Percentiles rank a stretch among this genome's conserved stretches.
Conservation (phyloP, 139 green algal genomes). For the Chlorella sp. region DNA sequence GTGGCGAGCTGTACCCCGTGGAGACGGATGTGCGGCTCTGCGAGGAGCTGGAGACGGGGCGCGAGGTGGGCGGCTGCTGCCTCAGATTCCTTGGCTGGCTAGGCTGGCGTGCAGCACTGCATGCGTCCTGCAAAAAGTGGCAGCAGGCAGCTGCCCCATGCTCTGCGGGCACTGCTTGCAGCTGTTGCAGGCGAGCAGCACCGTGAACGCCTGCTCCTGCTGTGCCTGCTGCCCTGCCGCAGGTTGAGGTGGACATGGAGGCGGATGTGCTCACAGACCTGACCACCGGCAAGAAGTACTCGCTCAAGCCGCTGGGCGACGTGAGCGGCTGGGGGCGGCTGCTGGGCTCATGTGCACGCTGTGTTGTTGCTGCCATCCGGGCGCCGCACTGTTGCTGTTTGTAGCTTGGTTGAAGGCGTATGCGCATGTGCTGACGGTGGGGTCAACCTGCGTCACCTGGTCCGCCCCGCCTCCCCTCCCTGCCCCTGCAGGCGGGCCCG, state of each 20-base stretch:
- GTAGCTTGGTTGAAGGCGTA: no score
- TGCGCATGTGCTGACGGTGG: no score
- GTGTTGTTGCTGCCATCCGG: not conserved
- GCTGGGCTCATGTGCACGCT: no score
- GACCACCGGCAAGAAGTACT: conserved; percentile 83
- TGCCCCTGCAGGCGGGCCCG: conserved; percentile 88
- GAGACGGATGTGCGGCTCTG: conserved; percentile 86
- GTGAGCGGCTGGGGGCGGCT: conserved; percentile 44
- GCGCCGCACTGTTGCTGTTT: no score
- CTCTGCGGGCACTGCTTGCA: no score
- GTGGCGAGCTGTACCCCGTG: conserved; percentile 91
- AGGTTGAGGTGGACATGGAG: conserved; percentile 90
- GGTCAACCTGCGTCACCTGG: no score
- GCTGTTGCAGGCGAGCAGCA: no score
- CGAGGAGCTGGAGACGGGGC: conserved; percentile 83
- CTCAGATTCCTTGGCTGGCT: no score
- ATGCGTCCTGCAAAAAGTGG: no score
- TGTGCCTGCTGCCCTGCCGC: not conserved
- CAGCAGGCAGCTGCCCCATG: no score
- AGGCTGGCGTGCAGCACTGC: not conserved
- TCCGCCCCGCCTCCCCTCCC: no score
- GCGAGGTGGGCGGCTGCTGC: conserved; percentile 61
- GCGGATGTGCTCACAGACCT: conserved; percentile 84
- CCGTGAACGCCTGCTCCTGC: not conserved
- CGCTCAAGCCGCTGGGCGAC: conserved; percentile 86